phyloP scores from a whole-genome alignment of 345 rosid genomes.

The Heritiera fomes region DNA sequence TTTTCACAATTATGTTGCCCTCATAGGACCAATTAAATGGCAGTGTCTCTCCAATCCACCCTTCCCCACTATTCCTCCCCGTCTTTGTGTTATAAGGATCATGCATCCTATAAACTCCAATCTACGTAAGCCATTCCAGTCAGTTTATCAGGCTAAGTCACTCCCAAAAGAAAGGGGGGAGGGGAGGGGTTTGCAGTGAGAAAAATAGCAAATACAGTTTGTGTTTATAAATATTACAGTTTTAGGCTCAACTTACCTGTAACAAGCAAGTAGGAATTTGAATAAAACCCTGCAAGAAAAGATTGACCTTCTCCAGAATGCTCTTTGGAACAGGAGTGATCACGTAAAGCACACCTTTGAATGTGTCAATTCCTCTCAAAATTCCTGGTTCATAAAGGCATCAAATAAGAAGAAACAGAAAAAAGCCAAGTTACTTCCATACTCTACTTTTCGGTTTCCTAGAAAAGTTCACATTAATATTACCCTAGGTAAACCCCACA shows the following conservation, averaged over 20 bases:
- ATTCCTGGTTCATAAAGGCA: slow-evolving; percentile 55
- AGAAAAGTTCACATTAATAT: slow-evolving; percentile 1
- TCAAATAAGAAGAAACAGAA: slow-evolving; percentile 9
- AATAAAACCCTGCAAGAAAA: slow-evolving; percentile 76
- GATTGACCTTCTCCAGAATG: slow-evolving; percentile 75
- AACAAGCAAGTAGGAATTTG: slow-evolving; percentile 81
- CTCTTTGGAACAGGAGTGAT: slow-evolving; percentile 77
- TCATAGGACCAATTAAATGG: background rate
- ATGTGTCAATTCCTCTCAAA: slow-evolving; percentile 78
- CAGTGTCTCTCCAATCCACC: background rate
- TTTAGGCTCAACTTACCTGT: slow-evolving; percentile 48
- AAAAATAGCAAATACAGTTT: background rate
- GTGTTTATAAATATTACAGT: background rate
- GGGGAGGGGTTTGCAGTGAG: background rate
- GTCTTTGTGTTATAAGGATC: background rate
- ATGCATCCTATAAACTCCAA: background rate
- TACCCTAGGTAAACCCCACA: background rate
- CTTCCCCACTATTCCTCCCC: background rate
- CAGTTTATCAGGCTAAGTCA: slow-evolving; percentile 3
- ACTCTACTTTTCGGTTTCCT: background rate
- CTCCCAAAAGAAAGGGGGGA: background rate
- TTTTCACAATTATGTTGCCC: background rate
- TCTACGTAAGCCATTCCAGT: background rate
- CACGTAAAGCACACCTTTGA: slow-evolving; percentile 64
- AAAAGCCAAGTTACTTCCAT: background rate